Conservation (phyloP, 2,329 filamentous ascomycete genomes). For the Helotiales sp. region DNA sequence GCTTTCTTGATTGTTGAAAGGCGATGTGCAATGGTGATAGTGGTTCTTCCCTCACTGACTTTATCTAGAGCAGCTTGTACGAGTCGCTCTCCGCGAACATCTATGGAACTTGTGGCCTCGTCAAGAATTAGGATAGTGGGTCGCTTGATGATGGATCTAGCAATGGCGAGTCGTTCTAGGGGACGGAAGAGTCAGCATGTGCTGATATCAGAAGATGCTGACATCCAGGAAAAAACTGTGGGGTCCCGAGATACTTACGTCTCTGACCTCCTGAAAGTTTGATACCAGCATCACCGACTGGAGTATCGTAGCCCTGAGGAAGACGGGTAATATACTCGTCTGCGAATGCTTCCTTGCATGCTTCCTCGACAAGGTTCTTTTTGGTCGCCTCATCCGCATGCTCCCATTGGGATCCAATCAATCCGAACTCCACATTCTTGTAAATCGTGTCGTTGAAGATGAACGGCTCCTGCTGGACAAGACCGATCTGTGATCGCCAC, state of each 20-base stretch:
- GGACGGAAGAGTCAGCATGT: constrained; percentile 56
- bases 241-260: neutral
- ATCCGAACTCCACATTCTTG: constrained; percentile 65
- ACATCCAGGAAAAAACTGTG: no score
- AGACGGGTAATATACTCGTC: constrained; percentile 71
- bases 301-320: constrained; percentile 72
- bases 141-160: constrained; percentile 70
- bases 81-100: constrained; percentile 53
- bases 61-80: constrained; percentile 60
- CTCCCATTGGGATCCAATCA: constrained; percentile 59
- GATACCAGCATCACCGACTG: constrained; percentile 77
- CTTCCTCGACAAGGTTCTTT: constrained; percentile 62
- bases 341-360: constrained; percentile 70
- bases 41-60: constrained; percentile 62
- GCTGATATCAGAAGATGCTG: no score
- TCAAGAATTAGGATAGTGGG: constrained; percentile 74
- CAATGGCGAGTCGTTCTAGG: constrained; percentile 76
- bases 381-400: constrained; percentile 60
- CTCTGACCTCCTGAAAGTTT: constrained; percentile 67
- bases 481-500: constrained; percentile 62
- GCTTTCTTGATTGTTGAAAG: constrained; percentile 77
- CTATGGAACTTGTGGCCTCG: constrained; percentile 63
- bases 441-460: constrained; percentile 70
- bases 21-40: constrained; percentile 67
- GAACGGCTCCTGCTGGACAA: constrained; percentile 72